Conservation (phyloP, 78 protist species). For the Dictyostelium firmibasis region DNA sequence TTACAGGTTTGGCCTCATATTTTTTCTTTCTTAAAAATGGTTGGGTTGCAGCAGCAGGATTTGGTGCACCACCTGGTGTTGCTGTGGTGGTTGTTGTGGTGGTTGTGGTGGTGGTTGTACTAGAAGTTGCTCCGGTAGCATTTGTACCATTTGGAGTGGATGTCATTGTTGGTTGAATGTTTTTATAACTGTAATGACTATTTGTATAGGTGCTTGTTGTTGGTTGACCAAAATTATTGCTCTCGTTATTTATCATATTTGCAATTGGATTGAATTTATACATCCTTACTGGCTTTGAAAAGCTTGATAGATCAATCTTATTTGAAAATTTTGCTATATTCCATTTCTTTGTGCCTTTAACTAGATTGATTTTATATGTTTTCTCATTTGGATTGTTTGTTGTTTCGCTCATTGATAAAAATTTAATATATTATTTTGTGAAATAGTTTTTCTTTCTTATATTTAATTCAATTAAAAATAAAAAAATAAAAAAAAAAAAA, state of each 20-base stretch:
- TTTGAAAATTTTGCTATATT: constrained; percentile 68
- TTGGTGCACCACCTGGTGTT: not conserved
- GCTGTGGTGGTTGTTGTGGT: not conserved
- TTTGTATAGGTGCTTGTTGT: not conserved
- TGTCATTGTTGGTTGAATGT: not conserved
- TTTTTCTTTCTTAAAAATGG: not conserved
- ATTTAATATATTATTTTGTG: not conserved
- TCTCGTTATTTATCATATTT: not conserved
- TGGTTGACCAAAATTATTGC: not conserved
- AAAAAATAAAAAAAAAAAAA: not conserved
- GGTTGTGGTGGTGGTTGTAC: not conserved
- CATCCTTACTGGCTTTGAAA: constrained; percentile 62
- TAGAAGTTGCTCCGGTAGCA: not conserved
- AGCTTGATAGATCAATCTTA: constrained; percentile 31
- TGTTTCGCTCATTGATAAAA: not conserved
- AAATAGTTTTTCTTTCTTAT: too few species aligned
- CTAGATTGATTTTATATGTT: constrained; percentile 10
- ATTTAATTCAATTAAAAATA: not conserved
- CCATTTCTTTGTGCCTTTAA: constrained; percentile 61
- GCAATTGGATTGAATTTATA: constrained; percentile 34
- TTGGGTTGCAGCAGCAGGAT: not conserved
- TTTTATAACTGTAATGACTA: not conserved
- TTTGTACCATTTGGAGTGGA: not conserved
- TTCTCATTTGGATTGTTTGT: not conserved
- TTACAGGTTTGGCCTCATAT: constrained; percentile 55